phyloP scores from a whole-genome alignment of 2,329 filamentous ascomycete genomes.

The Verticillium nubilum region DNA sequence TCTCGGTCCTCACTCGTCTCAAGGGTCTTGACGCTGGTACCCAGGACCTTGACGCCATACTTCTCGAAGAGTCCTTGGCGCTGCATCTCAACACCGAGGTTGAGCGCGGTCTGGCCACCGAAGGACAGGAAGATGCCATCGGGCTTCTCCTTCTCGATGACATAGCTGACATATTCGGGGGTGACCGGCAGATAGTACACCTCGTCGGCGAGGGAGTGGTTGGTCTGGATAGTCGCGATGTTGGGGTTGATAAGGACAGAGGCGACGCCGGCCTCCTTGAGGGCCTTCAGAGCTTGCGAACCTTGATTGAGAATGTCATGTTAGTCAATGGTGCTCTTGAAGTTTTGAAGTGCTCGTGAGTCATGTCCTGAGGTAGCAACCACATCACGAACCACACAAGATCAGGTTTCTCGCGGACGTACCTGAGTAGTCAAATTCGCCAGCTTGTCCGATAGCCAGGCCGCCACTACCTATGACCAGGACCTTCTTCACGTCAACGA shows the following conservation, averaged over 20 bases:
- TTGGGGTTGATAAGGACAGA: constrained; percentile 97
- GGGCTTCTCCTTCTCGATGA: constrained; percentile 91
- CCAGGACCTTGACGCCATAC: constrained; percentile 91
- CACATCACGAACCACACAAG: neutral
- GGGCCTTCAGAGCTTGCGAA: constrained; percentile 90
- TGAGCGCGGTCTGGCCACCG: constrained; percentile 94
- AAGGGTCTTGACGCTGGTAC: constrained; percentile 89
- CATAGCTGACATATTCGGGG: constrained; percentile 93
- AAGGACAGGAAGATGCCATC: constrained; percentile 98
- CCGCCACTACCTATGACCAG: constrained; percentile 94
- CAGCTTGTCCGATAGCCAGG: constrained; percentile 92
- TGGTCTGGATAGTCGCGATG: constrained; percentile 97
- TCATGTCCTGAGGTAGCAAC: constrained; percentile 11
- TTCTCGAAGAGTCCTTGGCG: constrained; percentile 92
- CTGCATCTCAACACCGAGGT: constrained; percentile 96
- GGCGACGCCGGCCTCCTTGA: constrained; percentile 88
- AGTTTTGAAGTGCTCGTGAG: constrained; percentile 13
- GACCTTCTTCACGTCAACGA: constrained; percentile 93
- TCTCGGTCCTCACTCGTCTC: constrained; percentile 95
- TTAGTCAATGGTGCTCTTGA: constrained; percentile 3
- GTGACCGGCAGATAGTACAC: constrained; percentile 98
- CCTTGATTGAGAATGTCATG: constrained; percentile 45
- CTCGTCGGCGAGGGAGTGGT: constrained; percentile 92
- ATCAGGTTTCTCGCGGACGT: constrained; percentile 27
- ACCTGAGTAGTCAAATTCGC: constrained; percentile 99